Base-by-base conservation (phyloP, 2,329 filamentous ascomycete species). In the Neofusicoccum sp. region DNA sequence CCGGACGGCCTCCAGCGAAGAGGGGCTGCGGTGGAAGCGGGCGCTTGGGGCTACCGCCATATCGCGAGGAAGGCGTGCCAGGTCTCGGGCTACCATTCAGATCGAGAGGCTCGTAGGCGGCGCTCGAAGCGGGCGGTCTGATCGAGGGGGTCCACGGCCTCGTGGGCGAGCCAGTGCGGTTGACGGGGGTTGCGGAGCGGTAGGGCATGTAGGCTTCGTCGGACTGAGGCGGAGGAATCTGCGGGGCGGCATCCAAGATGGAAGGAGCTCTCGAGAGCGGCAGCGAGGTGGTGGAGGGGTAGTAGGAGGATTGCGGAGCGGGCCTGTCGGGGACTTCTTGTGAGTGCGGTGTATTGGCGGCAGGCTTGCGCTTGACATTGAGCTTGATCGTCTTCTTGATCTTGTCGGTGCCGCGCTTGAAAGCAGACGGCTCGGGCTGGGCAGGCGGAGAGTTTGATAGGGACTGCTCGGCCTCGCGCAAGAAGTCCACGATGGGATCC, bases 31-130 rank as follows among this genome's bases (percentile, higher is more conserved):
- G 91, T 2, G 95, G 95, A 33, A 98, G 80, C 3, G 93, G 93
- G 60, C 93, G 84, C 66, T 91, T 86, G 9, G 93, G 91, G 70
- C 91, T 96, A 3, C 92, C 90, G 20, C 92, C 90, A 73, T 98
- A 97, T 72, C 87, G 84, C 2, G 91, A 93, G 0, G 92, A 92
- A 1, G 93, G 92, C 0, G 93, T 97, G 4, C 93, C 93, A 1
- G 95, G 93, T 62, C 95, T 81, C 6, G 95, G 93, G 63, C 86
- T 93, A 51, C 95, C 95, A 69, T 98, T 93, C 62, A 98, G 77
- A 67, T 97, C 93, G 24, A 88, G 83, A 0, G 92, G 91, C 74
- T 98, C 95, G 74, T 95, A 98, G 3, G 86, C 82, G 26, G 88
- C 79, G 65, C 81, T 86, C 0, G 87, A 85, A 1, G 90, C 85